A percentile compares a stretch with the other conserved stretches of the same genome.
phyloP scores from a whole-genome alignment of 306 rosid genomes.

The Pterocarpus santalinus region DNA sequence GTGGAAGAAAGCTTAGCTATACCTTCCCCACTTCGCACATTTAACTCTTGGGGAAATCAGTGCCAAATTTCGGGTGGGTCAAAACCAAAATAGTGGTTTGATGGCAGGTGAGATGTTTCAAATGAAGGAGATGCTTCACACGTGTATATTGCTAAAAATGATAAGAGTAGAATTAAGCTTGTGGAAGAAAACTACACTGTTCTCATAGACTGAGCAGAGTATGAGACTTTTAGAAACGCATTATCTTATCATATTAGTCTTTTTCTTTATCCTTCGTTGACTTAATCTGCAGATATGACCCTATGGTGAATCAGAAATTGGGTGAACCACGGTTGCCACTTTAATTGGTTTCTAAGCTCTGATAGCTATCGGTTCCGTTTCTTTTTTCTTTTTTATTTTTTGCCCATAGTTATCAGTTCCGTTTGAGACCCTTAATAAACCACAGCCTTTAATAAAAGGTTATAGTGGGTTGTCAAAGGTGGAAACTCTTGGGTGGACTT shows the following conservation, averaged over 20 bases:
- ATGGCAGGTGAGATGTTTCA: constrained; percentile 14
- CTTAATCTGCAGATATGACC: constrained; percentile 29
- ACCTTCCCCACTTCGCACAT: background rate
- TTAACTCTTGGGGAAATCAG: background rate
- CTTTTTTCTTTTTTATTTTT: too few species aligned
- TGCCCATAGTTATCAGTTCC: background rate
- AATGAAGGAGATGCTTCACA: constrained; percentile 25
- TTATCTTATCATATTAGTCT: background rate
- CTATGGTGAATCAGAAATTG: constrained; percentile 24
- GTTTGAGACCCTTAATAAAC: constrained; percentile 1
- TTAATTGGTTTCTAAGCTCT: constrained; percentile 36
- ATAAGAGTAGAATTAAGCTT: background rate
- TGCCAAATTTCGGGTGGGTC: background rate
- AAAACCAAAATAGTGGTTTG: background rate
- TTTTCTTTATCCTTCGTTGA: constrained; percentile 37
- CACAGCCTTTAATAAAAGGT: constrained; percentile 33
- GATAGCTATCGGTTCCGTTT: background rate
- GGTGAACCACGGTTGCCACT: constrained; percentile 4
- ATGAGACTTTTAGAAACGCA: background rate
- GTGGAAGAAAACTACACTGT: background rate
- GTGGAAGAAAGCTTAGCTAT: constrained; percentile 19
- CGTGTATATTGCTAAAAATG: background rate
- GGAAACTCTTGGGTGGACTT: background rate
- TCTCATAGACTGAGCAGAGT: background rate
- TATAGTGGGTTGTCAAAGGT: constrained; percentile 17